Percentiles rank a stretch among this genome's conserved stretches.
These are phyloP conservation scores for Oidium heveae DNA, from an alignment of 2,329 filamentous ascomycete genomes.

Conservation along the genomic window DNA sequence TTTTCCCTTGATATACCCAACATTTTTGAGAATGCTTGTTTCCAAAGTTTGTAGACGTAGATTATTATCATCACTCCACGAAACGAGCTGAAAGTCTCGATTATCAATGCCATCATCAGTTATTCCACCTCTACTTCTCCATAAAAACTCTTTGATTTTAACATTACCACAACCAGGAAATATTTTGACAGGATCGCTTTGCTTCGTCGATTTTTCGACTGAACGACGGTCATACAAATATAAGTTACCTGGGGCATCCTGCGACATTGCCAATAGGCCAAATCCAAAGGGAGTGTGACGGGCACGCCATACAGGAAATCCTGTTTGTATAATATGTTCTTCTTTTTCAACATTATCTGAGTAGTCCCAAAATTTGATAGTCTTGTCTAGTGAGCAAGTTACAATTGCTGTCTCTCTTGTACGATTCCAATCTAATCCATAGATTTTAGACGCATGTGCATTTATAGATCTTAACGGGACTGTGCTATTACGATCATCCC, in stretches of 20 bases:
- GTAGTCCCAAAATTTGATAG: constrained; percentile 86
- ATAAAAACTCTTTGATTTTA: constrained; percentile 77
- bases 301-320: constrained; percentile 76
- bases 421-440: constrained; percentile 85
- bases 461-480: constrained; percentile 60
- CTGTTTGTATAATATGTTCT: constrained; percentile 54
- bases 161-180: constrained; percentile 33
- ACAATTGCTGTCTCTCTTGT: constrained; percentile 45
- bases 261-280: constrained; percentile 74
- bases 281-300: constrained; percentile 75
- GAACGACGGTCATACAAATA: constrained; percentile 54
- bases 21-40: constrained; percentile 33
- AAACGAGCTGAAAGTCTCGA: constrained; percentile 77
- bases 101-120: constrained; percentile 46
- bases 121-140: constrained; percentile 50
- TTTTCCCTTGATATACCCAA: constrained; percentile 49
- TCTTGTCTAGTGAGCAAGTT: constrained; percentile 77
- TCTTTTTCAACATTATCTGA: constrained; percentile 33
- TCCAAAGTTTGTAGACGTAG: constrained; percentile 55
- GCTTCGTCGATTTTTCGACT: constrained; percentile 19
- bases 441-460: constrained; percentile 81
- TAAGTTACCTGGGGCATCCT: constrained; percentile 62
- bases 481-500: constrained; percentile 64
- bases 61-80: constrained; percentile 73
- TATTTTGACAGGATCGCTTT: constrained; percentile 26